Evolutionary conservation across 2,329 filamentous ascomycete species (phyloP).

Genomic region (Phyllosticta paracitricarpa): DNA sequence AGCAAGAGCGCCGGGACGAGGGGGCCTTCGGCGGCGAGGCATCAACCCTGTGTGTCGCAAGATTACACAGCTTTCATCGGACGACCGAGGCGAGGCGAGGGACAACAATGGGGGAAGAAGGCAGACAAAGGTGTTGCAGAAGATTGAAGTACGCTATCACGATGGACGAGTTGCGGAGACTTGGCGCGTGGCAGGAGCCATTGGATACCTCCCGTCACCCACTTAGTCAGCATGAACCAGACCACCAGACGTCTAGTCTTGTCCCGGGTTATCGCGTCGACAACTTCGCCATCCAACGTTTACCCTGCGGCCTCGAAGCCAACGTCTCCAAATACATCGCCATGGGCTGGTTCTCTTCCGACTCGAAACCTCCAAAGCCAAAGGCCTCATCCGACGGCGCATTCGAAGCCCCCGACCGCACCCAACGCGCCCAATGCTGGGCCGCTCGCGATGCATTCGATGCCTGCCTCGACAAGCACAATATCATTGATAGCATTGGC

Average conservation of each 20-base stretch:
- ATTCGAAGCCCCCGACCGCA: constrained; percentile 73
- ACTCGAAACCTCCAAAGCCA: constrained; percentile 25
- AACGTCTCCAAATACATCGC: constrained; percentile 11
- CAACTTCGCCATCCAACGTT: not conserved
- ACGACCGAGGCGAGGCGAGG: not conserved
- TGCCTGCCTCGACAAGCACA: constrained; percentile 69
- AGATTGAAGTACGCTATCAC: not conserved
- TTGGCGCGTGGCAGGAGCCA: not conserved
- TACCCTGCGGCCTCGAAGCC: not conserved
- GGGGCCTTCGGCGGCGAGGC: constrained; percentile 50
- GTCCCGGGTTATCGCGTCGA: not conserved
- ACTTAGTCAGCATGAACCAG: not conserved
- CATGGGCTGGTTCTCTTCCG: constrained; percentile 46
- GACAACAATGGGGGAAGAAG: not conserved
- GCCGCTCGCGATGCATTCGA: constrained; percentile 83
- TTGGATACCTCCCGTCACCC: not conserved
- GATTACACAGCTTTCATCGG: constrained; percentile 5
- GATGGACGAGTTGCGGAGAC: not conserved
- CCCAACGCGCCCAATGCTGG: constrained; percentile 78
- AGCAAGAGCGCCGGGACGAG: constrained; percentile 54
- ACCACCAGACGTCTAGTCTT: not conserved
- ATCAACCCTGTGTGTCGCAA: constrained; percentile 25
- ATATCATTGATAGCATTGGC: constrained; percentile 65
- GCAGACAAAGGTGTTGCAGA: not conserved
- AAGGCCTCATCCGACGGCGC: constrained; percentile 41